Base-by-base conservation (phyloP, 768 basidiomycete genomes). In the Lactarius hatsudake region DNA sequence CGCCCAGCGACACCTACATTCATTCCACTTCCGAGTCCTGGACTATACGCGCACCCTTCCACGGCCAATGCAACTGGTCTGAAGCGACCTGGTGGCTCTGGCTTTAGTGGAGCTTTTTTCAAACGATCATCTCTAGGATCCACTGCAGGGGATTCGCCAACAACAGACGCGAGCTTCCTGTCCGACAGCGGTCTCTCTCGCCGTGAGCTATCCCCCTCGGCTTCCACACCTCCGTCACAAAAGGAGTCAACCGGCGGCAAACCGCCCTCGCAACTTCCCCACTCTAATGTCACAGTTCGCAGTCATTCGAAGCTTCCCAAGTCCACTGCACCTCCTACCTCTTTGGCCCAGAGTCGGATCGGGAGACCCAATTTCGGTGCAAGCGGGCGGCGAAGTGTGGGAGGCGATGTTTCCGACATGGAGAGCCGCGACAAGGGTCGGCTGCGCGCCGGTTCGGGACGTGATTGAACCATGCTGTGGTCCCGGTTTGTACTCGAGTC, bases 1-100 rank as follows among this genome's bases (percentile, higher is more conserved):
- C 86, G 91, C 2, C 91, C 91, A 10, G 75, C 87, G 26, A 90
- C 91, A 28, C 91, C 91, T 10, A 91, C 90, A 20, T 87, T 89
- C 72, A 80, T 93, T 30, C 90, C 90, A n/a, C 70, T 91, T 36
- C 88, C 90, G 2, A 81, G 85, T 30, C 76, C 80, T 32, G 78
- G 83, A 45, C 66, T 84, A 28, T 84, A 86, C 67, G 73, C 62
- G 78, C n/a, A 78, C 36, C n/a, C 69, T 26, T 62, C 71, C 40
- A 71, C 71, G 13, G 71, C 79, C 38, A 81, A 81, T 12, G 74
- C 74, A 13, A 75, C 77, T 36, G 83, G 83, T 3, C 72, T 85
- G 65, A 91, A 90, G 75, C 84, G 87, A 53, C 87, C 88, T 1
- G 84, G 79, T 30, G 86, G 83, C 0, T 83, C 85, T 7, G 67